Percentiles rank a stretch among this genome's conserved stretches.
Conservation (phyloP, 1,139 yeast species). For the Saccharomyces hybrid region DNA sequence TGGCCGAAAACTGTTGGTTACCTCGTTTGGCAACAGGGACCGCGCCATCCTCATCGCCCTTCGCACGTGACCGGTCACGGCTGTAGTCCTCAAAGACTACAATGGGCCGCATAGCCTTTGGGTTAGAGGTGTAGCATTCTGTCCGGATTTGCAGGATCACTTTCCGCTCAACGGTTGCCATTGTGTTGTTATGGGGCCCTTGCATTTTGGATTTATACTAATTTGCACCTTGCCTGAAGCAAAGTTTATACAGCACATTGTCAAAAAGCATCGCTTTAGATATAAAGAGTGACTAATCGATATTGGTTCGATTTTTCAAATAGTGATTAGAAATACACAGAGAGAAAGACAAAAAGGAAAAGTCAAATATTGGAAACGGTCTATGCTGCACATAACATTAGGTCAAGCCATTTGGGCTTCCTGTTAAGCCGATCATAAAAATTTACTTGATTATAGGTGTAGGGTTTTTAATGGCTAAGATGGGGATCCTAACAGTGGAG, state of each 20-base stretch:
- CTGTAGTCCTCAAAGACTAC: background rate
- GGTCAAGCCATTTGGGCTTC: slow-evolving; percentile 75
- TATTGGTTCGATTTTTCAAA: background rate
- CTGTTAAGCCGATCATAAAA: slow-evolving; percentile 84
- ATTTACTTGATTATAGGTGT: slow-evolving; percentile 71
- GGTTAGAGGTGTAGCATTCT: background rate
- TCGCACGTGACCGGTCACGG: background rate
- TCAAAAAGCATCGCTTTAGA: background rate
- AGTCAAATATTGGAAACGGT: background rate
- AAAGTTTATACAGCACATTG: background rate
- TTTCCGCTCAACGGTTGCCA: background rate
- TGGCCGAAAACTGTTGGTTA: background rate
- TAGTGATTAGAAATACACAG: background rate
- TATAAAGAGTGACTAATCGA: background rate
- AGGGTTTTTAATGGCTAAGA: slow-evolving; percentile 61
- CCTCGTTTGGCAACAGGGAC: background rate
- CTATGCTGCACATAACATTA: slow-evolving; percentile 31
- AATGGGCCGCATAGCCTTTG: background rate
- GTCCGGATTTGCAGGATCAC: too few relatives aligned
- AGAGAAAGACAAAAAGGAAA: background rate
- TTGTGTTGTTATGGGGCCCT: background rate
- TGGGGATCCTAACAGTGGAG: slow-evolving; percentile 63
- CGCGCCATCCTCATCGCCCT: background rate
- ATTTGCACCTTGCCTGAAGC: too few relatives aligned
- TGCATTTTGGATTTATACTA: background rate